Evolutionary conservation across 2,329 filamentous ascomycete species (phyloP).

Genomic region (Cadophora gregata): DNA sequence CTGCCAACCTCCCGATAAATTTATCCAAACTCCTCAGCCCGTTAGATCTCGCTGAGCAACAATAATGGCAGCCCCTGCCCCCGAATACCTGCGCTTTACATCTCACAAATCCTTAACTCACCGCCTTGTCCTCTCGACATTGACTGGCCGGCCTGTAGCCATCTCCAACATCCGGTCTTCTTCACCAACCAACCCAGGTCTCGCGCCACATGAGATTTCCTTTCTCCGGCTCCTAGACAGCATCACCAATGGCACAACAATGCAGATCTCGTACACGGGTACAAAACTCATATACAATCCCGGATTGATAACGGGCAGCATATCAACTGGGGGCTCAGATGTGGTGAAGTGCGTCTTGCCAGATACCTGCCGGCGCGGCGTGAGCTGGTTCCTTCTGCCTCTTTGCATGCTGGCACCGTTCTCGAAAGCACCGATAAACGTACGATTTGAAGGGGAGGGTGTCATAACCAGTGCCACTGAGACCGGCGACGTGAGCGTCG

Average conservation of each 20-base stretch:
- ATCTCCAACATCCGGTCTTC: conserved; percentile 92
- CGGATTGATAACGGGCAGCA: conserved; percentile 86
- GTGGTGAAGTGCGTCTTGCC: conserved; percentile 84
- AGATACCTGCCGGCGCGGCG: conserved; percentile 75
- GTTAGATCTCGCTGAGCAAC: background rate
- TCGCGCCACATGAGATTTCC: conserved; percentile 91
- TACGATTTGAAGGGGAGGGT: conserved; percentile 86
- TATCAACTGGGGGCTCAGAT: conserved; percentile 71
- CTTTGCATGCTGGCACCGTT: conserved; percentile 92
- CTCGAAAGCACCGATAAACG: conserved; percentile 87
- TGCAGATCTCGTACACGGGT: conserved; percentile 96
- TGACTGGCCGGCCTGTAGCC: conserved; percentile 87
- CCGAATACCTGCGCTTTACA: conserved; percentile 73
- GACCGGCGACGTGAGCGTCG: conserved; percentile 85
- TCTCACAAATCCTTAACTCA: conserved; percentile 83
- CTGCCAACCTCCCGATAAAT: no score
- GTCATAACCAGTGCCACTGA: conserved; percentile 90
- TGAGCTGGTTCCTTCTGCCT: conserved; percentile 91
- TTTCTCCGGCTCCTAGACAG: conserved; percentile 93
- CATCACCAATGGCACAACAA: conserved; percentile 91
- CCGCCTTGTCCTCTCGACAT: conserved; percentile 86
- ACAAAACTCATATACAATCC: conserved; percentile 92
- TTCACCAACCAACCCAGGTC: conserved; percentile 84
- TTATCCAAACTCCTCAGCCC: background rate
- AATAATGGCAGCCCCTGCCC: conserved; percentile 43